Conservation (phyloP, 148 eudicot species). For the Diospyros kaki region DNA sequence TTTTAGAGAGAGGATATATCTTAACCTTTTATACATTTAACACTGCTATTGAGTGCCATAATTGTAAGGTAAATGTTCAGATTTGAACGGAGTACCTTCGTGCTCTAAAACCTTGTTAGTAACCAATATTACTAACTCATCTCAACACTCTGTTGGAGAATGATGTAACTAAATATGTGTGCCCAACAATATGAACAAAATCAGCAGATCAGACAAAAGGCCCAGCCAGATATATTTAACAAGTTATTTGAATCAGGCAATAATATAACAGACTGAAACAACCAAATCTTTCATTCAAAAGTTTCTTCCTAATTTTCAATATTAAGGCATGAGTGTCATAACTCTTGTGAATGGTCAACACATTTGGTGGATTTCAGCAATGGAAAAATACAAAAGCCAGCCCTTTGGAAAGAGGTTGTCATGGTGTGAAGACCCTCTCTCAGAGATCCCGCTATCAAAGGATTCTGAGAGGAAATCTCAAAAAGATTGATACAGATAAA, state of each 20-base stretch:
- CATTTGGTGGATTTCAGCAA: not conserved
- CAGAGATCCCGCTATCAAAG: too few species aligned
- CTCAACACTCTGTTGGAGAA: not conserved
- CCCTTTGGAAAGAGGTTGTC: too few species aligned
- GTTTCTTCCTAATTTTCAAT: not conserved
- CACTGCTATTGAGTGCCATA: not conserved
- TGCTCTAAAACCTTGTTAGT: not conserved
- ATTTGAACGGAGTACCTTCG: not conserved
- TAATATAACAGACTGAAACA: too few species aligned
- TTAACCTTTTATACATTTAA: not conserved
- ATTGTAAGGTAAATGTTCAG: not conserved
- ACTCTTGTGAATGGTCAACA: not conserved
- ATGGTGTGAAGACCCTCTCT: too few species aligned
- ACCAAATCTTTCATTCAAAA: not conserved
- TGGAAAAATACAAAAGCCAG: not conserved
- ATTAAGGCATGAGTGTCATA: not conserved
- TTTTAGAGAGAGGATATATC: not conserved
- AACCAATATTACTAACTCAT: not conserved
- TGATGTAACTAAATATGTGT: not conserved
- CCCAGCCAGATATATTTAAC: not conserved
- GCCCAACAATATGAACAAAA: not conserved
- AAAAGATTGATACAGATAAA: too few species aligned
- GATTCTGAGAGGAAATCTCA: too few species aligned
- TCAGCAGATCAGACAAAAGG: not conserved
- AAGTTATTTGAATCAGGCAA: not conserved